phyloP scores from a whole-genome alignment of 805 yeast genomes.

The Schwanniomyces sp. region DNA sequence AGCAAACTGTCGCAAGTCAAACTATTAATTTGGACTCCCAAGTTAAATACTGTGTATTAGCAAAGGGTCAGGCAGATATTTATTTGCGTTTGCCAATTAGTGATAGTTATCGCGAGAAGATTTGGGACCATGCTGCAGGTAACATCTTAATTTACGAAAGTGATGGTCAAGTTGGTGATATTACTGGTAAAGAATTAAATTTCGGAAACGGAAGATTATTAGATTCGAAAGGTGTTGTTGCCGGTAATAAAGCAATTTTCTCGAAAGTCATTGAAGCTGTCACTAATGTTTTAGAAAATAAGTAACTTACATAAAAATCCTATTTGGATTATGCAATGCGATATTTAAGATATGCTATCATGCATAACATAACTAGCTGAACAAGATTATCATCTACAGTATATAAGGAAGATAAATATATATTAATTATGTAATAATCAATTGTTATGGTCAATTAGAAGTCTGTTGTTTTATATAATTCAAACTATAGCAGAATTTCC shows the following conservation, averaged over 20 bases:
- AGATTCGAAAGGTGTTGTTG: constrained; percentile 89
- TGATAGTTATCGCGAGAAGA: constrained; percentile 80
- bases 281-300: constrained; percentile 1
- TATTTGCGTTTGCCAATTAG: constrained; percentile 85
- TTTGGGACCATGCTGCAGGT: constrained; percentile 99
- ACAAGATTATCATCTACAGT: neutral
- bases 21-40: constrained; percentile 90
- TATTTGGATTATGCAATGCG: neutral
- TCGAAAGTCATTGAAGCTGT: constrained; percentile 51
- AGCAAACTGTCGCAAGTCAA: constrained; percentile 55
- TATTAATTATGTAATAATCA: too few species aligned
- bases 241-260: constrained; percentile 58
- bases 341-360: neutral
- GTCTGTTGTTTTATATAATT: neutral
- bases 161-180: constrained; percentile 87
- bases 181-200: constrained; percentile 69
- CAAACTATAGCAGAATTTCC: neutral
- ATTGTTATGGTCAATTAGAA: too few species aligned
- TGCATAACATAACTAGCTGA: neutral
- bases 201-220: constrained; percentile 86
- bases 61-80: constrained; percentile 90
- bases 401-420: neutral
- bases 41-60: constrained; percentile 89
- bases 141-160: constrained; percentile 82
- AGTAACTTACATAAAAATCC: neutral